Conservation (phyloP, 768 basidiomycete genomes). For the Tylopilus plumbeoviolaceoides region DNA sequence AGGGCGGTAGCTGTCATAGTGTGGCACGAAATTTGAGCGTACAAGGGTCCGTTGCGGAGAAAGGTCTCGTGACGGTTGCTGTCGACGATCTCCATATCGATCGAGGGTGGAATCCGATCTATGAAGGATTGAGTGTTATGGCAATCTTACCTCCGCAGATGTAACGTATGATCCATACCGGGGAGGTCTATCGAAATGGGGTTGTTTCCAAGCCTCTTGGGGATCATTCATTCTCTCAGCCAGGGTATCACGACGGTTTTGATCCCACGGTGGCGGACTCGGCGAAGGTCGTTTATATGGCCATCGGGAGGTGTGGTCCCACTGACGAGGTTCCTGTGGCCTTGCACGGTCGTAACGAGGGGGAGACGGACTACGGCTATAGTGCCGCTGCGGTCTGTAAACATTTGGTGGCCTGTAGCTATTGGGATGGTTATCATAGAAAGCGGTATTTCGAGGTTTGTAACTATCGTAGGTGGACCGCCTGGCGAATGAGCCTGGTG, state of each 20-base stretch:
- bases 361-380: constrained; percentile 50
- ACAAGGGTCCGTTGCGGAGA: constrained; percentile 35
- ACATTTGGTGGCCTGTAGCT: constrained; percentile 42
- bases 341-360: constrained; percentile 44
- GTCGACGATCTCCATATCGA: constrained; percentile 35
- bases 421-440: constrained; percentile 40
- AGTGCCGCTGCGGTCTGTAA: constrained; percentile 34
- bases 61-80: constrained; percentile 29
- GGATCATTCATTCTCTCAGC: constrained; percentile 66
- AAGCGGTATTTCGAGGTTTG: constrained; percentile 36
- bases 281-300: constrained; percentile 39
- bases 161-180: constrained; percentile 40
- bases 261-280: constrained; percentile 32
- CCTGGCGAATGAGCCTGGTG: constrained; percentile 45
- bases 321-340: constrained; percentile 38
- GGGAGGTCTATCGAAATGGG: constrained; percentile 41
- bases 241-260: constrained; percentile 35
- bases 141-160: constrained; percentile 19
- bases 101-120: constrained; percentile 31
- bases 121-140: constrained; percentile 11
- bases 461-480: constrained; percentile 50
- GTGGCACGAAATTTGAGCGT: constrained; percentile 32
- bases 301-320: constrained; percentile 46
- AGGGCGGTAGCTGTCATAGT: constrained; percentile 51
- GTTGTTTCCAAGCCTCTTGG: constrained; percentile 66